Evolutionary conservation across 2,329 filamentous ascomycete species (phyloP), one percentile per base, ranked within the genome.

Genomic region (Colletotrichum lupini): DNA sequence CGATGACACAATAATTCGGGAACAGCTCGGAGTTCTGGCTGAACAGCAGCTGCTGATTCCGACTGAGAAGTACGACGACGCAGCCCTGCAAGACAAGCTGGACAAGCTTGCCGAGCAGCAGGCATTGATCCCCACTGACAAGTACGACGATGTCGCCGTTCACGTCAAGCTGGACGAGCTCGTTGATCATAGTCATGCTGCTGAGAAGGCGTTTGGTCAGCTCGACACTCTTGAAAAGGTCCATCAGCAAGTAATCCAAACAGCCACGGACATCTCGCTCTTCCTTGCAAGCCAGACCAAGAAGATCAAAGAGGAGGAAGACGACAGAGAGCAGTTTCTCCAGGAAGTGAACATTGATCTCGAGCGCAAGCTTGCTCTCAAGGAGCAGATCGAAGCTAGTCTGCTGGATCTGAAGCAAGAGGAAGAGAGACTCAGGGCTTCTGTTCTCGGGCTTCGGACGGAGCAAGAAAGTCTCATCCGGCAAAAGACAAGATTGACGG

Each of bases 181-280:
- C 4, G 86, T 95, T 53, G 89, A 89, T 63, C 91, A 94, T 78
- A 91, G 89, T 37, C 87, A 91, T 30, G 88, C 90, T 24, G 89
- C 94, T 0, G 89, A 89, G 64, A 92, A 94, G 79, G 91, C 93
- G 1, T 90, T 94, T 46, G 87, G 89, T 5, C 94, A 95, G 77
- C 89, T 98, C 58, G 92, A 93, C 75, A 94, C 94, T 28, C 89
- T 99, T 5, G 95, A 98, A 76, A 90, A 95, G 81, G 97, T 98
- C 63, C 95, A 98, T 78, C 89, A 93, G 76, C 94, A 97, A 77
- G 95, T 99, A 69, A 91, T 94, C 80, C 89, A 92, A 72, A 97
- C 95, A 1, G 95, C 96, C 1, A 90, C 92, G 24, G 95, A 97
- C 79, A 92, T 99, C 67, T 93, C 93, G 2, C 90, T 92, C 55